phyloP scores from a whole-genome alignment of 2,329 filamentous ascomycete genomes.

The Diaporthe sp. region DNA sequence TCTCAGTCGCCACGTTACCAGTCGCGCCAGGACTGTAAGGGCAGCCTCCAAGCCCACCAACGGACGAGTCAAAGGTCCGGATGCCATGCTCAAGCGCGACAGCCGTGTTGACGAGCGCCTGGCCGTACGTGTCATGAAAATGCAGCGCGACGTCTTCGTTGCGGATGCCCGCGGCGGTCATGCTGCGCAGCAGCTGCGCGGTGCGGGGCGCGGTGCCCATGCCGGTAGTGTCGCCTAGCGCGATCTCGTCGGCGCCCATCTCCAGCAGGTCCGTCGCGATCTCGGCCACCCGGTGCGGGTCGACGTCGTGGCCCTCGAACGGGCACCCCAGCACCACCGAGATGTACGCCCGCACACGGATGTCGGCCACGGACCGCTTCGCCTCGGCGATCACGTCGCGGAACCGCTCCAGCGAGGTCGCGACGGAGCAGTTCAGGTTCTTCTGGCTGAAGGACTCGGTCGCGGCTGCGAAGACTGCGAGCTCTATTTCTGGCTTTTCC shows the following conservation, averaged over 20 bases:
- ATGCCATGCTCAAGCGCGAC: slow-evolving; percentile 84
- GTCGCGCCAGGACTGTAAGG: slow-evolving; percentile 89
- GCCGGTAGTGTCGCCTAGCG: slow-evolving; percentile 90
- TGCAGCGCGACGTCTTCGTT: slow-evolving; percentile 83
- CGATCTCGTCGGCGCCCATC: slow-evolving; percentile 92
- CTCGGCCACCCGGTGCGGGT: slow-evolving; percentile 74
- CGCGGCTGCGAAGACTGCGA: slow-evolving; percentile 86
- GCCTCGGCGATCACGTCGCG: slow-evolving; percentile 77
- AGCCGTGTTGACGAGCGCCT: slow-evolving; percentile 86
- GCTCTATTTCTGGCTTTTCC: slow-evolving; percentile 69
- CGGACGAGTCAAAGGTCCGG: slow-evolving; percentile 83
- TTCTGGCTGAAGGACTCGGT: slow-evolving; percentile 85
- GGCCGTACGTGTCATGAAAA: slow-evolving; percentile 91
- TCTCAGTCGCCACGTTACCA: slow-evolving; percentile 88
- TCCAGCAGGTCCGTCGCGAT: slow-evolving; percentile 80
- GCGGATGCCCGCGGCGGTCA: slow-evolving; percentile 77
- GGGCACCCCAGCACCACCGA: slow-evolving; percentile 87
- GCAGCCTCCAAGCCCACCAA: slow-evolving; percentile 86
- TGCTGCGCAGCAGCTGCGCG: slow-evolving; percentile 72
- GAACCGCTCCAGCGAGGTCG: slow-evolving; percentile 80
- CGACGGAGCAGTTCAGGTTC: slow-evolving; percentile 87
- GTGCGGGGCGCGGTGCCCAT: slow-evolving; percentile 87
- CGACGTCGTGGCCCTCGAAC: slow-evolving; percentile 76
- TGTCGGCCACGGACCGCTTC: slow-evolving; percentile 66
- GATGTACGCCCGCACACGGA: slow-evolving; percentile 84